Evolutionary conservation across 208 protist species (phyloP), one percentile per base, ranked within the genome.

Genomic region (Porcisia hertigi): DNA sequence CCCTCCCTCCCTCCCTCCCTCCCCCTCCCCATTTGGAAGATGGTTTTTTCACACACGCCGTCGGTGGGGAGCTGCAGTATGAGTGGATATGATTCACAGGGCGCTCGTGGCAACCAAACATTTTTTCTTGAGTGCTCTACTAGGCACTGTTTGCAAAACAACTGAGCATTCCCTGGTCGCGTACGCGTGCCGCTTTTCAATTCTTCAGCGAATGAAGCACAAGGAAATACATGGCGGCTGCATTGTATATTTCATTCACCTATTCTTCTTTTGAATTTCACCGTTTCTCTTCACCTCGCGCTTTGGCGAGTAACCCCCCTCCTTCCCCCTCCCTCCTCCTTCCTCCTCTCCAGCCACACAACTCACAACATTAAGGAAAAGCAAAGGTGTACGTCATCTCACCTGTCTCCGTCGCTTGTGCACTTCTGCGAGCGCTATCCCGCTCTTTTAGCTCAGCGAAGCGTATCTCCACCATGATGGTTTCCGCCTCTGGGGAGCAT

Each of bases 381-480:
- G 18, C 1, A 20, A 47, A 20, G 18, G 63, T 30, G 63, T 6
- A 18, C 12, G 66, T 25, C 7, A 12, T 52, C 47, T n/a, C 25
- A 25, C 20, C 14, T 30, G 36, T 71, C 3, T 12, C 23, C 66
- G 30, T 58, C 30, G 12, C 25, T 30, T 16, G 66, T 57, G n/a
- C 18, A n/a, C 30, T 39, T 49, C n/a, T 41, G 30, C 47, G 30
- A 18, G n/a, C 25, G 66, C 41, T 43, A 0, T 25, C 41, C 63
- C 20, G 41, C 63, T 67, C 41, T 52, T 47, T 43, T 65, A 30
- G 30, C 36, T 18, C 3, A 16, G 63, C 11, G 63, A 67, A 52
- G 34, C 47, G 7, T 18, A 75, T 77, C 53, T 34, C 60, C 11
- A 71, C 34, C 23, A 59, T 20, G n/a, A 16, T 71, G 3, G 73